Percentiles rank a stretch among this genome's conserved stretches.
Evolutionary conservation across 768 basidiomycete genomes (phyloP).

Genomic region (Kwoniella sp.): DNA sequence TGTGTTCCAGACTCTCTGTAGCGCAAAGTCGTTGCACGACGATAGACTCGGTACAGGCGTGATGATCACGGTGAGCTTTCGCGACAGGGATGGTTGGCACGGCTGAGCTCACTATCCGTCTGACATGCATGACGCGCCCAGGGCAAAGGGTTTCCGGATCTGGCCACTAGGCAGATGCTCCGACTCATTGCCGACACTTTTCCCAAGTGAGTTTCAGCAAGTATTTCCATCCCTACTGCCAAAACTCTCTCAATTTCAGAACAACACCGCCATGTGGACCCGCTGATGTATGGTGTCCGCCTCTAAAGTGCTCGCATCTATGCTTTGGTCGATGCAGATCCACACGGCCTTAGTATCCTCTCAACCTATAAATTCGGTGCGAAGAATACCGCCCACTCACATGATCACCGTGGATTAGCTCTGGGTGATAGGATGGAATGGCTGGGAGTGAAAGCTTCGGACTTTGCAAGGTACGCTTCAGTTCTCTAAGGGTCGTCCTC

Average conservation of each 20-base stretch:
- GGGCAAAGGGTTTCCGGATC: constrained; percentile 97
- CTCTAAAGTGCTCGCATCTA: constrained; percentile 72
- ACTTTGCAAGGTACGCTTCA: constrained; percentile 68
- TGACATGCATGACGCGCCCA: constrained; percentile 56
- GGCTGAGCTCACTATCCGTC: constrained; percentile 6
- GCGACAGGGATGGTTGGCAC: too few species aligned
- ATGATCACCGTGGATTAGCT: constrained; percentile 68
- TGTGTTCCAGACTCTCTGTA: constrained; percentile 85
- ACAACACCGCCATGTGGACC: too few species aligned
- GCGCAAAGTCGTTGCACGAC: constrained; percentile 61
- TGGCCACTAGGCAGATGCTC: constrained; percentile 84
- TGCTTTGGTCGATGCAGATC: constrained; percentile 84
- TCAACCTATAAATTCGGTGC: constrained; percentile 86
- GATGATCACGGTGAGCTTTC: constrained; percentile 69
- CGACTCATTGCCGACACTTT: constrained; percentile 70
- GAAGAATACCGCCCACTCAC: constrained; percentile 63
- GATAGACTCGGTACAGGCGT: constrained; percentile 69
- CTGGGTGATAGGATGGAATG: constrained; percentile 69
- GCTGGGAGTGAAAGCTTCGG: constrained; percentile 75
- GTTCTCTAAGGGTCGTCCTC: too few species aligned
- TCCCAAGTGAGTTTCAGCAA: constrained; percentile 61
- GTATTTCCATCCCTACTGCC: background rate
- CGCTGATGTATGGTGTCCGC: too few species aligned
- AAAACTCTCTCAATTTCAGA: too few species aligned
- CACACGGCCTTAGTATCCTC: constrained; percentile 88